phyloP scores from a whole-genome alignment of 1,284 basidiomycete genomes.

The Earliella scabrosa region DNA sequence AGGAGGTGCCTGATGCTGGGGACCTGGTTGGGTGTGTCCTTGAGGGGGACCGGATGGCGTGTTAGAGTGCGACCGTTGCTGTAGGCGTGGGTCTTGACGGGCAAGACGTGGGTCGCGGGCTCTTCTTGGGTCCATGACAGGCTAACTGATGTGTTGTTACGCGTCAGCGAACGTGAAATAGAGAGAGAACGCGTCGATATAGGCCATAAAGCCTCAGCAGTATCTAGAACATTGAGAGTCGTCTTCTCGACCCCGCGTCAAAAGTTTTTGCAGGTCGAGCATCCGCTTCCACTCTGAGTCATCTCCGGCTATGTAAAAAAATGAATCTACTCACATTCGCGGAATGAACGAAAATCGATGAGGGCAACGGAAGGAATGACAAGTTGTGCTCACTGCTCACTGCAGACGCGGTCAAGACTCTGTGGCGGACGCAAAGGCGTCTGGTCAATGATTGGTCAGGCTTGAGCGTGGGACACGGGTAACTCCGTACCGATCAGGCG shows the following conservation, averaged over 20 bases:
- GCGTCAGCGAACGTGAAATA: constrained; percentile 4
- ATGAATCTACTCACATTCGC: constrained; percentile 2
- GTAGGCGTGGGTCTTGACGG: constrained; percentile 68
- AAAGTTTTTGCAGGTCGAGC: constrained; percentile 56
- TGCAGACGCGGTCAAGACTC: not conserved
- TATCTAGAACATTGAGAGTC: constrained; percentile 87
- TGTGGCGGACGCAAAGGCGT: not conserved
- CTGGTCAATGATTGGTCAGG: too few species aligned
- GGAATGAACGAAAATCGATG: too few species aligned
- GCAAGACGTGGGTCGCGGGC: constrained; percentile 79
- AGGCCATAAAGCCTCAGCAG: constrained; percentile 63
- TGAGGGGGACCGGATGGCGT: constrained; percentile 37
- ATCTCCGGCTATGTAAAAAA: constrained; percentile 48
- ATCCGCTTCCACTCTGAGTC: constrained; percentile 87
- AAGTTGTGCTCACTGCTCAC: not conserved
- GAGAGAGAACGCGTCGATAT: not conserved
- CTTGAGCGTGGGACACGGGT: too few species aligned
- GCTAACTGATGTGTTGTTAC: not conserved
- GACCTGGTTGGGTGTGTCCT: constrained; percentile 15
- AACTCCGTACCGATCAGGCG: too few species aligned
- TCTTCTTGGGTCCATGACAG: constrained; percentile 77
- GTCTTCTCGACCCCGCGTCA: constrained; percentile 65
- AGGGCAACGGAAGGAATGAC: too few species aligned
- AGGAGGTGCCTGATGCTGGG: constrained; percentile 14
- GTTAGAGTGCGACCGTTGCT: constrained; percentile 48